A percentile compares a stretch with the other conserved stretches of the same genome.
These are phyloP conservation scores for Coemansia sp. DNA, from an alignment of 192 early-diverging fungal species.

Conservation along the genomic window DNA sequence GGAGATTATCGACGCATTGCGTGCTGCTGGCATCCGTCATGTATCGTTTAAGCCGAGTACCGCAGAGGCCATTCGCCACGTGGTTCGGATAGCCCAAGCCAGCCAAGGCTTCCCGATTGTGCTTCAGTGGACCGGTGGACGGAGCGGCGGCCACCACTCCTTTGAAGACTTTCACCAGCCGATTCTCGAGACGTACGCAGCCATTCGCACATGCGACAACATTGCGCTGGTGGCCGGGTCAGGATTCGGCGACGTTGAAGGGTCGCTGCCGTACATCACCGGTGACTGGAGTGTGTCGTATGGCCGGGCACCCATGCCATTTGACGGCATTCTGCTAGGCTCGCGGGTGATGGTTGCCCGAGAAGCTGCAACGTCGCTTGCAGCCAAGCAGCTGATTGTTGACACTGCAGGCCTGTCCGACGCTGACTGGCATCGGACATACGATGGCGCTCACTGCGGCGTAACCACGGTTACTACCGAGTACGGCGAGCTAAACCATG, in stretches of 20 bases:
- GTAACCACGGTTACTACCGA: slow-evolving; percentile 89
- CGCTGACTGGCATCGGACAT: slow-evolving; percentile 80
- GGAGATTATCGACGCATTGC: slow-evolving; percentile 76
- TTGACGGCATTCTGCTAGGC: too few species aligned
- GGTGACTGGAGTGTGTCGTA: too few species aligned
- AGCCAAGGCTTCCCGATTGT: slow-evolving; percentile 86
- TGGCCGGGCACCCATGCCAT: too few species aligned
- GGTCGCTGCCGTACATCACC: too few species aligned
- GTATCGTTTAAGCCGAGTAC: slow-evolving; percentile 82
- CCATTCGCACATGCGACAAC: too few species aligned
- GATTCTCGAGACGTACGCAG: too few species aligned
- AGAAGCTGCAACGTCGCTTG: slow-evolving; percentile 57
- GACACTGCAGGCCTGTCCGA: slow-evolving; percentile 77
- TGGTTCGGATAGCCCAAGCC: slow-evolving; percentile 86
- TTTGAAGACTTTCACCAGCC: too few species aligned
- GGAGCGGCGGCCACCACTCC: slow-evolving; percentile 92
- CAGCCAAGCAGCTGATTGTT: slow-evolving; percentile 52
- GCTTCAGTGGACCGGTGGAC: slow-evolving; percentile 95
- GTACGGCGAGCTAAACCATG: slow-evolving; percentile 91
- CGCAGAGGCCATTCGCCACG: slow-evolving; percentile 72
- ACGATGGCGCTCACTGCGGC: slow-evolving; percentile 73
- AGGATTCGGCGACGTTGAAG: too few species aligned
- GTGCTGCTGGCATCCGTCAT: slow-evolving; percentile 72
- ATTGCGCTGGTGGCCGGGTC: too few species aligned
- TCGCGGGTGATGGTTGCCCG: slow-evolving; percentile 93